phyloP scores from a whole-genome alignment of 257 asterid genomes.

The Schizonepeta tenuifolia region DNA sequence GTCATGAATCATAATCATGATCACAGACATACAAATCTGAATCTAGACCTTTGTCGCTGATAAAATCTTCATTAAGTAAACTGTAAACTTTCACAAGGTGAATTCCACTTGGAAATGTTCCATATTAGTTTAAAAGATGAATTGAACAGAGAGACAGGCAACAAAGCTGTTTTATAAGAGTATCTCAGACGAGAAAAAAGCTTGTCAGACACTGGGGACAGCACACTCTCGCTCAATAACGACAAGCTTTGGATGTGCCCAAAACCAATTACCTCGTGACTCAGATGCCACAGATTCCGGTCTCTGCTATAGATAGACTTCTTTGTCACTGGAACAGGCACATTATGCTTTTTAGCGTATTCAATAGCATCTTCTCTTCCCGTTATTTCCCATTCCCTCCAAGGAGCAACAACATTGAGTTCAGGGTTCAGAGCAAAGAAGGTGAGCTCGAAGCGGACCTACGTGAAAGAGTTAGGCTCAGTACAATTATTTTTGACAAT shows the following conservation, averaged over 20 bases:
- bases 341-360: conserved; percentile 86
- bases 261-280: conserved; percentile 79
- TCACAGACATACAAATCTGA: not conserved
- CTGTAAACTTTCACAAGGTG: not conserved
- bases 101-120: conserved; percentile 15
- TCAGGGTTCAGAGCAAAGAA: conserved; percentile 97
- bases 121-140: conserved; percentile 5
- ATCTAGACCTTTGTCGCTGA: not conserved
- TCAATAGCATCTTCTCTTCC: conserved; percentile 99
- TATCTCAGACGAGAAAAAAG: not conserved
- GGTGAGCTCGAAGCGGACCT: conserved; percentile 98
- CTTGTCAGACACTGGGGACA: not conserved
- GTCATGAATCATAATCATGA: conserved; percentile 2
- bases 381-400: conserved; percentile 98
- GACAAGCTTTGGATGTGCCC: not conserved
- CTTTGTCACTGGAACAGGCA: conserved; percentile 95
- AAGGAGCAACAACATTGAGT: conserved; percentile 93
- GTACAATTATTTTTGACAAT: not conserved
- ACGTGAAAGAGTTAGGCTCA: conserved; percentile 32
- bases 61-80: no score
- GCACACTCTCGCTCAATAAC: conserved; percentile 3
- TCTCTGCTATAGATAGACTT: conserved; percentile 98
- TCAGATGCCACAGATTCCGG: conserved; percentile 96
- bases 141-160: not conserved
- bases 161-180: not conserved